Conservation (phyloP, 2,329 filamentous ascomycete genomes). For the Ascochyta lentis region DNA sequence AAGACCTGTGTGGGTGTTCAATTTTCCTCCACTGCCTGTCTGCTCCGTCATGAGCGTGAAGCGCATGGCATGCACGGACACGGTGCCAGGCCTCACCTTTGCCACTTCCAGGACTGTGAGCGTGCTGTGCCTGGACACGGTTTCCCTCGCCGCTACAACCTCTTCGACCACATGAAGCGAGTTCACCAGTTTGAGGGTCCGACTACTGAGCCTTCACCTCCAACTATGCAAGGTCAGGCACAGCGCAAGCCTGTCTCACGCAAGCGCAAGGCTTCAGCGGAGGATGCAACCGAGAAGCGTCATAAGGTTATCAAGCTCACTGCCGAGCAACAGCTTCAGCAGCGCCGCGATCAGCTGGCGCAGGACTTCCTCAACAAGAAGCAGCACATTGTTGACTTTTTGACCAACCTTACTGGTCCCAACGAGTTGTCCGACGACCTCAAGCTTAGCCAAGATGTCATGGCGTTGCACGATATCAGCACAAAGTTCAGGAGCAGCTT, state of each 20-base stretch:
- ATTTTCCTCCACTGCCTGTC: constrained; percentile 94
- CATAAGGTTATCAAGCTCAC: constrained; percentile 40
- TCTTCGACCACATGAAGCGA: constrained; percentile 95
- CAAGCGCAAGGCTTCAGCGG: constrained; percentile 45
- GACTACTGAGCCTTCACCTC: constrained; percentile 42
- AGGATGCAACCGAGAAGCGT: constrained; percentile 44
- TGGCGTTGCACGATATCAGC: constrained; percentile 45
- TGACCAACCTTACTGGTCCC: constrained; percentile 42
- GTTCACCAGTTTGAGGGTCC: constrained; percentile 71
- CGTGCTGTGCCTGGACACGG: constrained; percentile 82
- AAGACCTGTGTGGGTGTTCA: constrained; percentile 81
- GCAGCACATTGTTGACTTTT: constrained; percentile 43
- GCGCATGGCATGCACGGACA: constrained; percentile 96
- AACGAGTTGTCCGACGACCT: constrained; percentile 43
- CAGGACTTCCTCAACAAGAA: constrained; percentile 44
- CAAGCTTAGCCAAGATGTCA: constrained; percentile 46
- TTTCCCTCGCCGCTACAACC: constrained; percentile 94
- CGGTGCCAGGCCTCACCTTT: constrained; percentile 89
- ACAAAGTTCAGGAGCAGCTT: constrained; percentile 41
- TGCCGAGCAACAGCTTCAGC: constrained; percentile 44
- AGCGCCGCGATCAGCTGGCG: constrained; percentile 39
- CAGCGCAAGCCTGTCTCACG: constrained; percentile 38
- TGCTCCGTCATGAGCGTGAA: constrained; percentile 93
- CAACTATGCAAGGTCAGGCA: constrained; percentile 30
- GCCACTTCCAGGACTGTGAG: constrained; percentile 86